Base-by-base conservation (phyloP, 257 asterid species). In the Nicotiana paniculata region DNA sequence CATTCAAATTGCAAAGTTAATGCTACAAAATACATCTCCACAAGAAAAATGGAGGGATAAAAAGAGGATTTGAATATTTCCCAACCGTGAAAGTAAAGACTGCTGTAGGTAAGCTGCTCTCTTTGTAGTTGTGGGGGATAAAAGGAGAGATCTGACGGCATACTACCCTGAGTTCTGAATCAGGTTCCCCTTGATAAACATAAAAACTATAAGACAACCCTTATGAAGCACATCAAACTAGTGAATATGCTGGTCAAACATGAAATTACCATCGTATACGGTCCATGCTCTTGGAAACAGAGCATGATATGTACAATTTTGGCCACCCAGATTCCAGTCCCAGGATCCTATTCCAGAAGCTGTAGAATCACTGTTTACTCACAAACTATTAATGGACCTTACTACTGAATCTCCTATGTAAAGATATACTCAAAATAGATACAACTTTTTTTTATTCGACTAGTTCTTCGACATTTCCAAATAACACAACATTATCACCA, bases 241-340 rank as follows among this genome's bases (percentile, higher is more conserved):
- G 39, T 39, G 51, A 89, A 58, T 80, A 61, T n/a, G 80, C 61
- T 55, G 77, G 69, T 70, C 72, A 46, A 87, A 70, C 32, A 84
- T 61, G 81, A 77, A 66, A 77, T 82, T 92, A 96, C 98, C 98
- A 81, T 94, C 93, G 79, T 94, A 94, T 39, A 92, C 97, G 43
- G 99, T 96, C 99, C 99, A 96, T n/a, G 99, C 90, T 89, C 99
- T 92, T 5, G 99, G 99, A 87, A 79, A 96, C 88, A 96, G 83
- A 65, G 96, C 99, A 94, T 96, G 98, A 91, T 94, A 96, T 18
- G 97, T 90, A 39, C 93, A 96, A 35, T 85, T 85, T 77, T 84
- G 80, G 59, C 99, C 99, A 59, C 83, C 85, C 78, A 96, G 90
- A 57, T 86, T 90, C 99, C 99, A 96, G 91, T 94, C 99, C 99